These are phyloP conservation scores for Forsythia viridissima DNA, from an alignment of 257 asterid species.

Conservation along the genomic window DNA sequence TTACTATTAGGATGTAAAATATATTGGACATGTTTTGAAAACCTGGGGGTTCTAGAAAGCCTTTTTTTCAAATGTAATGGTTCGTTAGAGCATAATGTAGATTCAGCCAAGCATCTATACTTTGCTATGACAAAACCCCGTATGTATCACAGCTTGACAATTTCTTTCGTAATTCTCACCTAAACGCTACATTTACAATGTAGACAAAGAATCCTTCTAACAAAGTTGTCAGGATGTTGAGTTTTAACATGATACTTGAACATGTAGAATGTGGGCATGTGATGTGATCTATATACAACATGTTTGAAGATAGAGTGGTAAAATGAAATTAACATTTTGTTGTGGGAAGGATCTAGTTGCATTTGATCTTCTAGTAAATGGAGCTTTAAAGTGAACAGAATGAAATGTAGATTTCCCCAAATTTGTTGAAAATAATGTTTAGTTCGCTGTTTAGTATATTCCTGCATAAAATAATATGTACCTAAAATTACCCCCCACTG, in stretches of 20 bases:
- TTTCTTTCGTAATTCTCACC: not conserved
- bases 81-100: not conserved
- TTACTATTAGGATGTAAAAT: not conserved
- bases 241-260: not conserved
- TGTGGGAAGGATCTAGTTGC: not conserved
- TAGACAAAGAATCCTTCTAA: not conserved
- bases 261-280: not conserved
- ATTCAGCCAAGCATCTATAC: not conserved
- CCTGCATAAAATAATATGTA: not conserved
- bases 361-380: not conserved
- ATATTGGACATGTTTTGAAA: not conserved
- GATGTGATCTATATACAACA: not conserved
- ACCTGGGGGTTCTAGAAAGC: not conserved
- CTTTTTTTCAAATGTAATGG: not conserved
- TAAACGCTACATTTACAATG: not conserved
- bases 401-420: not conserved
- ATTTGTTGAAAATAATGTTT: not conserved
- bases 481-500: not conserved
- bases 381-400: not conserved
- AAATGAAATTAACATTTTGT: not conserved
- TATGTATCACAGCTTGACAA: not conserved
- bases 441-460: not conserved
- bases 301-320: not conserved
- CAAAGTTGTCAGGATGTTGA: not conserved
- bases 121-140: not conserved